A percentile compares a stretch with the other conserved stretches of the same genome.
phyloP scores from a whole-genome alignment of 257 asterid species.

The Plantago ovata region DNA sequence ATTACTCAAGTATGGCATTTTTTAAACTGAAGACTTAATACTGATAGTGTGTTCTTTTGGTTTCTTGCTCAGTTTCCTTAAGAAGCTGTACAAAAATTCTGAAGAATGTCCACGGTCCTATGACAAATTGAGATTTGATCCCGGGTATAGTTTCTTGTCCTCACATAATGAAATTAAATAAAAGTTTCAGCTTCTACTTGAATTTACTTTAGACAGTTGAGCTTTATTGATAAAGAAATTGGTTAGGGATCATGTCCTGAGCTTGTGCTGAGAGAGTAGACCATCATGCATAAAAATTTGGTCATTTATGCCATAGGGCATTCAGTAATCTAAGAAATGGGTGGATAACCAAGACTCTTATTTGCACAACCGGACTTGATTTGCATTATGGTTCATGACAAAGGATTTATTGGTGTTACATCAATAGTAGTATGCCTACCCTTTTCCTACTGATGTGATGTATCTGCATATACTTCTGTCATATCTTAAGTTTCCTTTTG shows the following conservation, averaged over 20 bases:
- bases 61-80: conserved; percentile 60
- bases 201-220: too few species aligned
- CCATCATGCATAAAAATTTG: too few species aligned
- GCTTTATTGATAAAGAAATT: too few species aligned
- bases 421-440: too few species aligned
- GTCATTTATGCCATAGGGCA: too few species aligned
- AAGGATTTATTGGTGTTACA: too few species aligned
- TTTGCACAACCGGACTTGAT: too few species aligned
- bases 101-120: conserved; percentile 93
- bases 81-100: conserved; percentile 59
- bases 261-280: too few species aligned
- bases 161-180: conserved; percentile 7
- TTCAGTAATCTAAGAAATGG: neutral
- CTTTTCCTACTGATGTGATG: too few species aligned
- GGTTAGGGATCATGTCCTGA: too few species aligned
- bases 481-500: conserved; percentile 18
- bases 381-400: too few species aligned
- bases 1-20: conserved; percentile 1
- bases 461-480: too few species aligned
- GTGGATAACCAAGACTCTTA: neutral
- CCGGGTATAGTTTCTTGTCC: conserved; percentile 51
- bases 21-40: neutral
- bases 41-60: conserved; percentile 5
- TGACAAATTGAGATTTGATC: conserved; percentile 82
- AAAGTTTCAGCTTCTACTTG: neutral